These are phyloP conservation scores for Trametes meyenii DNA, from an alignment of 768 basidiomycete genomes.

Conservation along the genomic window DNA sequence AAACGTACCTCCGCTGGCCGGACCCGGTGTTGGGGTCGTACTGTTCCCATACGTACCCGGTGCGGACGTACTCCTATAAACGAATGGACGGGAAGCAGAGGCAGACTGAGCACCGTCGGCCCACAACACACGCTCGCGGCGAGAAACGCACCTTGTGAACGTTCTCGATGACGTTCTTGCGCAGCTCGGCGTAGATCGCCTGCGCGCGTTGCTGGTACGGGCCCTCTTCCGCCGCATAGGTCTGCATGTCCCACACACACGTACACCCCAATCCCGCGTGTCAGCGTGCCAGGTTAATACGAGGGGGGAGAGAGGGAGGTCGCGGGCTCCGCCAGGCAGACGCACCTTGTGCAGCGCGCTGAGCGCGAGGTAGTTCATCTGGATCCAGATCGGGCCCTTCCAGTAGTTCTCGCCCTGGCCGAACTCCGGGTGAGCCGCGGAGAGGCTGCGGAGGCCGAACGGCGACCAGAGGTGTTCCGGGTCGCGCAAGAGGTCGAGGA, in stretches of 20 bases:
- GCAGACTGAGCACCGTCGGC: background rate
- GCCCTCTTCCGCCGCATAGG: conserved; percentile 77
- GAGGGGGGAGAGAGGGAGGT: background rate
- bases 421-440: conserved; percentile 86
- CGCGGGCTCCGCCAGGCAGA: background rate
- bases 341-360: conserved; percentile 75
- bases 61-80: conserved; percentile 82
- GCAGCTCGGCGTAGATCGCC: conserved; percentile 78
- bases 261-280: background rate
- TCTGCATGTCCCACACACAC: conserved; percentile 44
- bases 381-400: conserved; percentile 96
- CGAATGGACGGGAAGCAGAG: no score
- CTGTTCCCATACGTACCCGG: conserved; percentile 98
- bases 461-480: conserved; percentile 90
- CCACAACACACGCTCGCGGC: background rate
- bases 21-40: conserved; percentile 85
- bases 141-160: conserved; percentile 57
- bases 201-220: conserved; percentile 76
- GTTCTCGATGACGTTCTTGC: conserved; percentile 84
- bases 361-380: conserved; percentile 94
- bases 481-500: conserved; percentile 78
- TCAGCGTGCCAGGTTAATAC: background rate
- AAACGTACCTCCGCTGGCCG: conserved; percentile 79
- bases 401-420: conserved; percentile 96
- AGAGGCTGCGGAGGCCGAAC: conserved; percentile 87